These are phyloP conservation scores for Parathielavia hyrcaniae DNA, from an alignment of 495 filamentous ascomycete genomes.

Conservation along the genomic window DNA sequence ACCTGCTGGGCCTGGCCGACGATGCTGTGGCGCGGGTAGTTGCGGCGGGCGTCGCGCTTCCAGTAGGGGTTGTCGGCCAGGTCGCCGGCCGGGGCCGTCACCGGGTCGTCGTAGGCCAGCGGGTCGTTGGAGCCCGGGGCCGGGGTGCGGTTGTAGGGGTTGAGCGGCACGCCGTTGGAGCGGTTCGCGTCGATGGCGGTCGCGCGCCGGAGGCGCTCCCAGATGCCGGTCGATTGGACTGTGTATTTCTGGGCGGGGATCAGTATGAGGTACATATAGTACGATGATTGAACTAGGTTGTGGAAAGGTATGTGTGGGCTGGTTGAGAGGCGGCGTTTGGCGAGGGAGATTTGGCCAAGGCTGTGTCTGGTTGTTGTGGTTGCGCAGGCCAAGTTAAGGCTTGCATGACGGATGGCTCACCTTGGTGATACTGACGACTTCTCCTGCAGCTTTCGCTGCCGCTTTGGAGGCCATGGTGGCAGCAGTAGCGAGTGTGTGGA, in stretches of 20 bases:
- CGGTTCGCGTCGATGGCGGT: constrained; percentile 82
- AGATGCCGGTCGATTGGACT: constrained; percentile 84
- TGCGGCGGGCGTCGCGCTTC: constrained; percentile 83
- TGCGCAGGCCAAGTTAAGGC: background rate
- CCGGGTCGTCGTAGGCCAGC: constrained; percentile 74
- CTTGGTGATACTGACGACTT: constrained; percentile 43
- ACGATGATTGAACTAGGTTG: background rate
- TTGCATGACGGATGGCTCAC: constrained; percentile 27
- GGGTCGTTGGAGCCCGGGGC: constrained; percentile 76
- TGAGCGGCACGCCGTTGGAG: constrained; percentile 85
- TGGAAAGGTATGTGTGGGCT: background rate
- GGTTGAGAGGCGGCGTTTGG: background rate
- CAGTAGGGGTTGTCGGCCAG: constrained; percentile 97
- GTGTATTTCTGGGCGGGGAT: constrained; percentile 74
- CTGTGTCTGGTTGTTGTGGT: background rate
- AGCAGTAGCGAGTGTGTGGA: constrained; percentile 1
- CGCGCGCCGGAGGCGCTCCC: constrained; percentile 71
- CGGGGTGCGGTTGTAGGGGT: constrained; percentile 86
- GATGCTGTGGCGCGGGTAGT: constrained; percentile 75
- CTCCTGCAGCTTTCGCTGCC: constrained; percentile 45
- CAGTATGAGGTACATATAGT: too few relatives aligned
- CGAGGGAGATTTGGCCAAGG: constrained; percentile 7
- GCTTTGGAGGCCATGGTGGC: constrained; percentile 50
- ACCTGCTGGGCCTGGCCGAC: constrained; percentile 82
- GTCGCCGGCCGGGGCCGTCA: constrained; percentile 86